Conservation (phyloP, 495 filamentous ascomycete species). For the Talaromyces ruber region DNA sequence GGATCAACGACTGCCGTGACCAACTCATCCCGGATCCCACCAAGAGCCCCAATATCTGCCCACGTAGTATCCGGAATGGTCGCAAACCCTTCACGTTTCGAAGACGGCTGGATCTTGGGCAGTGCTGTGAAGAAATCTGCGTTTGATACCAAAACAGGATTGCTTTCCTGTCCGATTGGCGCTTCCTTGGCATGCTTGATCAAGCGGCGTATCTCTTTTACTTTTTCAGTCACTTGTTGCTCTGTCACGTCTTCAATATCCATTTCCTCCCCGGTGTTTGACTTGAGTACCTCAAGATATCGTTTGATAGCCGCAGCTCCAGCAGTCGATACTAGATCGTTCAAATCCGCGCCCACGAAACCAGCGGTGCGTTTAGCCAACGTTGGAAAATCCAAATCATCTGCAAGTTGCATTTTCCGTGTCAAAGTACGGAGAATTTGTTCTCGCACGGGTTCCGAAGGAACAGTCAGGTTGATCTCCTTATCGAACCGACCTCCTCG, state of each 20-base stretch:
- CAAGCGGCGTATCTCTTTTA: constrained; percentile 44
- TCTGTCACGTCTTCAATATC: constrained; percentile 33
- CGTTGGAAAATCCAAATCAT: constrained; percentile 67
- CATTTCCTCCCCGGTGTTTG: constrained; percentile 42
- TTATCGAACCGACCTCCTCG: constrained; percentile 82
- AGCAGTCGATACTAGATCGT: constrained; percentile 69
- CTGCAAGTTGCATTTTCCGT: constrained; percentile 55
- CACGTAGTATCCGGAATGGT: constrained; percentile 97
- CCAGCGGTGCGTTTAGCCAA: constrained; percentile 87
- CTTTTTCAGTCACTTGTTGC: constrained; percentile 29
- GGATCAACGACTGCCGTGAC: constrained; percentile 86
- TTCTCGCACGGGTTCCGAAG: constrained; percentile 74
- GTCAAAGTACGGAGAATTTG: constrained; percentile 76
- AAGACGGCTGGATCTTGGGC: constrained; percentile 81
- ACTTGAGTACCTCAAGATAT: constrained; percentile 44
- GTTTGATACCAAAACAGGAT: constrained; percentile 43
- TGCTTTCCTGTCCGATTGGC: constrained; percentile 33
- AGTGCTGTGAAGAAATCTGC: constrained; percentile 70
- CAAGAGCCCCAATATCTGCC: constrained; percentile 83
- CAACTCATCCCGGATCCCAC: constrained; percentile 71
- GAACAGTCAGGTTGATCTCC: constrained; percentile 94
- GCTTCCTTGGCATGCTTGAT: constrained; percentile 44
- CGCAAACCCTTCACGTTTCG: constrained; percentile 92
- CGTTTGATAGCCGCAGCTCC: constrained; percentile 58
- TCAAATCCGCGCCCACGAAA: constrained; percentile 91